phyloP scores from a whole-genome alignment of 2,329 filamentous ascomycete species.

The Cladophialophora chaetospira region DNA sequence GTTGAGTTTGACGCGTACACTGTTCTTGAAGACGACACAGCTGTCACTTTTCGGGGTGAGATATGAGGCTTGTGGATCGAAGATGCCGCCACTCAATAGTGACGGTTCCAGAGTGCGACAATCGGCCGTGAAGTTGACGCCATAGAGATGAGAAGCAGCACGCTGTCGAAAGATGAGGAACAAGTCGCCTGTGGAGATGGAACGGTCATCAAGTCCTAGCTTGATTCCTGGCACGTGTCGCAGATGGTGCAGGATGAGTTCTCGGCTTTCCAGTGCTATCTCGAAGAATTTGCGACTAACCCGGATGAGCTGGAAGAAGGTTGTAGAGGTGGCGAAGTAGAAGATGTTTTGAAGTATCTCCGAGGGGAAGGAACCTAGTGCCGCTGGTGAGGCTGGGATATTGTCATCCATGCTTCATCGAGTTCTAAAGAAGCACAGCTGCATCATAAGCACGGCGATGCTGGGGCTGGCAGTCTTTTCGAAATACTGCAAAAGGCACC shows the following conservation, averaged over 20 bases:
- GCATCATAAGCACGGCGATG: too few species aligned
- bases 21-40: conserved; percentile 38
- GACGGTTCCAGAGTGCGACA: conserved; percentile 34
- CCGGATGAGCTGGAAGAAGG: conserved; percentile 43
- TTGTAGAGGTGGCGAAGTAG: conserved; percentile 37
- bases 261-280: conserved; percentile 40
- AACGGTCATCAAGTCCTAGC: conserved; percentile 26
- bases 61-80: conserved; percentile 41
- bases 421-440: too few species aligned
- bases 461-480: too few species aligned
- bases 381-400: too few species aligned
- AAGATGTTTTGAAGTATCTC: conserved; percentile 46
- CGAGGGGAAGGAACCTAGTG: conserved; percentile 35
- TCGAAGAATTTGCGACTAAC: conserved; percentile 41
- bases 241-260: conserved; percentile 43
- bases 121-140: conserved; percentile 40
- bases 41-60: conserved; percentile 28
- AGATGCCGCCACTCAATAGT: conserved; percentile 31
- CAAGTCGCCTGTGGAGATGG: conserved; percentile 32
- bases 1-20: conserved; percentile 37
- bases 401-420: too few species aligned
- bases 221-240: conserved; percentile 39
- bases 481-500: too few species aligned
- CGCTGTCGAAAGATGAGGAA: conserved; percentile 39
- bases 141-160: conserved; percentile 40